Percentiles rank a stretch among this genome's conserved stretches.
Conservation (phyloP, 352 stramenopile species). For the Blastocystis sp. region DNA sequence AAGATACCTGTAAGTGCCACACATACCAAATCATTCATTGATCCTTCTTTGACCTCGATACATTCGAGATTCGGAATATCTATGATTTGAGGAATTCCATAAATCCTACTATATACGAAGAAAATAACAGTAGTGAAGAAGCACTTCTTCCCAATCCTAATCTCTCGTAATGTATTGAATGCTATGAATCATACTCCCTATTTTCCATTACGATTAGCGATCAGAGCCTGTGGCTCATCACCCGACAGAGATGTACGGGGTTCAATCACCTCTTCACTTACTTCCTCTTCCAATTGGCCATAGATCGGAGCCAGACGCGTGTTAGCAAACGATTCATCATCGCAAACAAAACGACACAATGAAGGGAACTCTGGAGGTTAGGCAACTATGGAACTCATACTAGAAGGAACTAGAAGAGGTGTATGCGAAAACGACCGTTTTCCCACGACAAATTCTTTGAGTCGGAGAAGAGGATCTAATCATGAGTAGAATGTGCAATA, state of each 20-base stretch:
- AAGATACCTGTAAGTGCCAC: neutral
- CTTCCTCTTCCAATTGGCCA: neutral
- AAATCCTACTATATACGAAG: neutral
- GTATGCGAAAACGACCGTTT: neutral
- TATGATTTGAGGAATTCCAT: neutral
- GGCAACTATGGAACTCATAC: neutral
- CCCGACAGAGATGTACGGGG: neutral
- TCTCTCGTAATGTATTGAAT: neutral
- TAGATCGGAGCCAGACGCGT: neutral
- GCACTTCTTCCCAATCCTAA: neutral
- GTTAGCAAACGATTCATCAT: neutral
- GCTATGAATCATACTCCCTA: neutral
- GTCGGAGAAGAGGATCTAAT: neutral
- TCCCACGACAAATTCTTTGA: neutral
- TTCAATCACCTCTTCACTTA: too few relatives aligned
- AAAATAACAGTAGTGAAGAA: conserved; percentile 5
- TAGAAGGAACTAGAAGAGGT: neutral
- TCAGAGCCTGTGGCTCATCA: neutral
- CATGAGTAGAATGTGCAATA: neutral
- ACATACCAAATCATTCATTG: neutral
- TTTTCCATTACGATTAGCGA: neutral
- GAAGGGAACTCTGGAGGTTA: neutral
- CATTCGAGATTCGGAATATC: neutral
- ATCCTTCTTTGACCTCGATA: neutral
- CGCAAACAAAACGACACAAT: neutral